Evolutionary conservation across 2,329 filamentous ascomycete genomes (phyloP).

Genomic region (Hypoxylon sp.): DNA sequence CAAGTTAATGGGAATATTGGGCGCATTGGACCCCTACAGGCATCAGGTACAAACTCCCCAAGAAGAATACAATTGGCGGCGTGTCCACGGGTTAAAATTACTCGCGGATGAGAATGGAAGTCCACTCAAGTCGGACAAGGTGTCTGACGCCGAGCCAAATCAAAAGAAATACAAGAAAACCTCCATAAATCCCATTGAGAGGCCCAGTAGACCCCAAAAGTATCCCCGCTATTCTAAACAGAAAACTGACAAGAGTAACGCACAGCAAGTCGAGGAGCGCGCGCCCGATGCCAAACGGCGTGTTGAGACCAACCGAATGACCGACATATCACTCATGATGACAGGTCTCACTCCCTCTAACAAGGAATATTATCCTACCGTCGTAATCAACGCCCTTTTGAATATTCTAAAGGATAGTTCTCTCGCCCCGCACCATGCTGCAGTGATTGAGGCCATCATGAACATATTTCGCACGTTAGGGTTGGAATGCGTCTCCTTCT

Average conservation of each 20-base stretch:
- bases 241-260: constrained; percentile 39
- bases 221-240: constrained; percentile 9
- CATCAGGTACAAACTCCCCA: constrained; percentile 71
- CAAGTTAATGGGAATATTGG: constrained; percentile 94
- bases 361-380: constrained; percentile 98
- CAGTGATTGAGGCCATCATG: constrained; percentile 97
- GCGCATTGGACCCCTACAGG: constrained; percentile 95
- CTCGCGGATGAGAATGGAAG: constrained; percentile 29
- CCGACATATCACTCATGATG: constrained; percentile 98
- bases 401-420: constrained; percentile 93
- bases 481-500: constrained; percentile 94
- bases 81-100: constrained; percentile 27
- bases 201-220: constrained; percentile 3
- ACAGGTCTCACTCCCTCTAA: constrained; percentile 94
- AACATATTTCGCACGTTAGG: constrained; percentile 98
- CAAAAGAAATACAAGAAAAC: constrained; percentile 6
- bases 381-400: constrained; percentile 95
- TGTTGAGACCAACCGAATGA: constrained; percentile 75
- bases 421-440: constrained; percentile 88
- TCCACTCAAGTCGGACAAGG: constrained; percentile 30
- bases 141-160: constrained; percentile 11
- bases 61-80: constrained; percentile 37
- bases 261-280: constrained; percentile 85
- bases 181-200: constrained; percentile 22
- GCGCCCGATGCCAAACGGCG: constrained; percentile 83